Evolutionary conservation across 2,329 filamentous ascomycete species (phyloP).

Genomic region (Trichoderma hamatum): DNA sequence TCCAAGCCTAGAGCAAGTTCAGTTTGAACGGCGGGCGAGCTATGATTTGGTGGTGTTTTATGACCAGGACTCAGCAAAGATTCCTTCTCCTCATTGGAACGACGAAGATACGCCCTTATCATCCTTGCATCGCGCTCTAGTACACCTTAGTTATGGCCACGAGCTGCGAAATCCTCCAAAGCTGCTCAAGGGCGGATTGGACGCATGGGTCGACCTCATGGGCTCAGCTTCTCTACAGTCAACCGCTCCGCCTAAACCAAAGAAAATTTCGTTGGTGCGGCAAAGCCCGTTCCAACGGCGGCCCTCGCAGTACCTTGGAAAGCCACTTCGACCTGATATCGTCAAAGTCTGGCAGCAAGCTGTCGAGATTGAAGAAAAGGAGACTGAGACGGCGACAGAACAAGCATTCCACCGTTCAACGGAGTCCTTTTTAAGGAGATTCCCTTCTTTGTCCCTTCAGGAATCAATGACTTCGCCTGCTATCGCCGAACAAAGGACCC

Average conservation of each 20-base stretch:
- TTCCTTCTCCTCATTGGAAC: conserved; percentile 46
- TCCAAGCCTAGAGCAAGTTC: conserved; percentile 70
- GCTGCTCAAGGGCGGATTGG: conserved; percentile 78
- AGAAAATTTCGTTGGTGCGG: neutral
- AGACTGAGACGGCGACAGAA: conserved; percentile 48
- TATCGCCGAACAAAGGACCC: conserved; percentile 32
- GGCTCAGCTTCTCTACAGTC: conserved; percentile 65
- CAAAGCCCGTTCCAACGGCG: conserved; percentile 23
- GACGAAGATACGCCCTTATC: conserved; percentile 60
- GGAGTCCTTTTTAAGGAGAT: conserved; percentile 83
- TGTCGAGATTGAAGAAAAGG: conserved; percentile 62
- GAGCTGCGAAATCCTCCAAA: conserved; percentile 74
- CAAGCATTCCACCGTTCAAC: conserved; percentile 67
- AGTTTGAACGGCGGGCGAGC: conserved; percentile 72
- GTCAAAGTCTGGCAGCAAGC: conserved; percentile 79
- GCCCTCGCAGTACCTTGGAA: conserved; percentile 53
- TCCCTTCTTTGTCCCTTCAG: conserved; percentile 66
- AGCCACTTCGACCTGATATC: conserved; percentile 78
- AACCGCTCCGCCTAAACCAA: conserved; percentile 35
- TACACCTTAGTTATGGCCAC: conserved; percentile 80
- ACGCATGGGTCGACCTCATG: conserved; percentile 84
- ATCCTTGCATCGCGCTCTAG: conserved; percentile 76
- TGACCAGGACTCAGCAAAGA: conserved; percentile 66
- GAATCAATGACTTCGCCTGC: conserved; percentile 61
- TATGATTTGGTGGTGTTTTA: conserved; percentile 92